Evolutionary conservation across 805 yeast species (phyloP).

Genomic region (Komagataella pseudopastoris): DNA sequence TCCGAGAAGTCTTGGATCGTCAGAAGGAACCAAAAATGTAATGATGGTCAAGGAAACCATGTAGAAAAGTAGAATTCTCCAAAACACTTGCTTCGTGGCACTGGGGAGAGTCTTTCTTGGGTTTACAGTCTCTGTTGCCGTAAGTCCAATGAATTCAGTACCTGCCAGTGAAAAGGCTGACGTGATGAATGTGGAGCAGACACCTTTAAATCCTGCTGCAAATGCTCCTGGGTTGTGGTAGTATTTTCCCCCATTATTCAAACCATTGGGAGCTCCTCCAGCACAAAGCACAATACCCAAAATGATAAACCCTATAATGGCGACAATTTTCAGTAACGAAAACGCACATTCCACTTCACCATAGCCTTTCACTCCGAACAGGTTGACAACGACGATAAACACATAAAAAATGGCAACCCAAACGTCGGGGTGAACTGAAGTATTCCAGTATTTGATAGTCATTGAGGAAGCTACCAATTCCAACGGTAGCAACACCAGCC

Average conservation of each 20-base stretch:
- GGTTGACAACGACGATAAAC: slow-evolving; percentile 29
- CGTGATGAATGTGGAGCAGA: slow-evolving; percentile 38
- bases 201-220: slow-evolving; percentile 35
- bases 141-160: slow-evolving; percentile 36
- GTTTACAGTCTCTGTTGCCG: slow-evolving; percentile 33
- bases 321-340: slow-evolving; percentile 32
- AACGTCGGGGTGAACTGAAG: slow-evolving; percentile 20
- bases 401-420: slow-evolving; percentile 38
- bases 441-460: slow-evolving; percentile 37
- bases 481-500: slow-evolving; percentile 36
- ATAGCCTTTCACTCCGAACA: slow-evolving; percentile 41
- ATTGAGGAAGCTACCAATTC: slow-evolving; percentile 41
- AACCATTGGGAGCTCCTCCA: slow-evolving; percentile 34
- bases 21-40: slow-evolving; percentile 33
- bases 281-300: slow-evolving; percentile 34
- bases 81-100: slow-evolving; percentile 42
- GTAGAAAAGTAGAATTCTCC: slow-evolving; percentile 40
- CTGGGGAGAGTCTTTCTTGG: slow-evolving; percentile 36
- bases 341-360: slow-evolving; percentile 41
- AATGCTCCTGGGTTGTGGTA: slow-evolving; percentile 32
- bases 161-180: slow-evolving; percentile 45
- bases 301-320: slow-evolving; percentile 40
- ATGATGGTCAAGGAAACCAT: slow-evolving; percentile 27
- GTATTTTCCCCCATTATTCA: slow-evolving; percentile 28
- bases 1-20: slow-evolving; percentile 20